phyloP scores from a whole-genome alignment of 1,139 yeast genomes.

The Taphrina wiesneri region DNA sequence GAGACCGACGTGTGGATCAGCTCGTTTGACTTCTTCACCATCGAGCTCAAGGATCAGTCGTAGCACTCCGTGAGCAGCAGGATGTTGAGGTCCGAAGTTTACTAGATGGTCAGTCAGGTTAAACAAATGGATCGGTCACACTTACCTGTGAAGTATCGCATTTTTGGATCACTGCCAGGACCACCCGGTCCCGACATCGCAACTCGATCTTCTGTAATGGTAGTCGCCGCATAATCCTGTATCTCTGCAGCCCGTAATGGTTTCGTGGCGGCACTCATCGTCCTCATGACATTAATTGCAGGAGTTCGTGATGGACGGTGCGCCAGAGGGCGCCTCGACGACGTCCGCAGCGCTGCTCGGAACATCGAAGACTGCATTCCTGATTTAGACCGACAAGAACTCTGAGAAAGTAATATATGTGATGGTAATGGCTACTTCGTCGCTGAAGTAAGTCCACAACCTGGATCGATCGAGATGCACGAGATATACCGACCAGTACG shows the following conservation, averaged over 20 bases:
- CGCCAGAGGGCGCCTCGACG: background rate
- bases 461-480: background rate
- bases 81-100: slow-evolving; percentile 92
- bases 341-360: slow-evolving; percentile 9
- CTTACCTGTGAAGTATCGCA: slow-evolving; percentile 32
- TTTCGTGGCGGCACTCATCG: slow-evolving; percentile 32
- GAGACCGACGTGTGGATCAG: slow-evolving; percentile 87
- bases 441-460: slow-evolving; percentile 22
- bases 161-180: slow-evolving; percentile 29
- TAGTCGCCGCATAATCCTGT: slow-evolving; percentile 19
- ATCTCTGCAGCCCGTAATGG: slow-evolving; percentile 21
- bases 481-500: background rate
- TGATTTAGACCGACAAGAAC: background rate
- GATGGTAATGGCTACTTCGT: background rate
- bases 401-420: background rate
- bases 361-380: slow-evolving; percentile 9
- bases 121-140: slow-evolving; percentile 48
- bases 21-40: slow-evolving; percentile 83
- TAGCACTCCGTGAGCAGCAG: slow-evolving; percentile 92
- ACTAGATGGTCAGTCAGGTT: slow-evolving; percentile 53
- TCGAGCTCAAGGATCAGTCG: slow-evolving; percentile 81
- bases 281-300: background rate
- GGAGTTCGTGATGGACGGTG: background rate
- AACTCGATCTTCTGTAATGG: slow-evolving; percentile 30
- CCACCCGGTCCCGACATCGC: slow-evolving; percentile 23